phyloP scores from a whole-genome alignment of 2,329 filamentous ascomycete species.

The Blumeria graminis region DNA sequence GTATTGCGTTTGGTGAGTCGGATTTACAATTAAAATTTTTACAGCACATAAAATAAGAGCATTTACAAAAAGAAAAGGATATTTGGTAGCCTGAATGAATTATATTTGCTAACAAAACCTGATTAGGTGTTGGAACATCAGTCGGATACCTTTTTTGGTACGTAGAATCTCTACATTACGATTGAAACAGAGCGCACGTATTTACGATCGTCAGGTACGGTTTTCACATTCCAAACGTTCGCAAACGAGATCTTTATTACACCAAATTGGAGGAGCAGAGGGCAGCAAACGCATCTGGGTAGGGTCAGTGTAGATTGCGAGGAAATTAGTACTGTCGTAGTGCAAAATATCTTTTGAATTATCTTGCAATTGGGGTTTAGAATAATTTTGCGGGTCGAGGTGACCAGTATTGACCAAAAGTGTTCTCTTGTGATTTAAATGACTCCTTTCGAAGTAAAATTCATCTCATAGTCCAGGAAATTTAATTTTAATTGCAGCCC shows the following conservation, averaged over 20 bases:
- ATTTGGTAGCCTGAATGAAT: background rate
- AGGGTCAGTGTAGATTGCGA: background rate
- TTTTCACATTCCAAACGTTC: constrained; percentile 20
- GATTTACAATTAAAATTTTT: background rate
- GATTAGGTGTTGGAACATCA: constrained; percentile 26
- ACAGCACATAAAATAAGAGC: background rate
- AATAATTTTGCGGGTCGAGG: no score
- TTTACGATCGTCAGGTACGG: constrained; percentile 14
- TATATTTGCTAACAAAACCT: background rate
- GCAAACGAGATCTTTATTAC: constrained; percentile 19
- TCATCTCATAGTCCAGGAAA: background rate
- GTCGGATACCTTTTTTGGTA: constrained; percentile 32
- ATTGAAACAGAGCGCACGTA: background rate
- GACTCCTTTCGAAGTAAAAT: background rate
- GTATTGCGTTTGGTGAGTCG: constrained; percentile 27
- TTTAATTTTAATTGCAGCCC: background rate
- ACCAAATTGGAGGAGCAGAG: constrained; percentile 19
- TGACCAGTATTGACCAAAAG: background rate
- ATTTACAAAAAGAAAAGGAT: background rate
- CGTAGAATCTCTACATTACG: constrained; percentile 6
- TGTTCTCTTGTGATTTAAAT: background rate
- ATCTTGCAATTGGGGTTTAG: background rate
- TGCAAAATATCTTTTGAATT: background rate
- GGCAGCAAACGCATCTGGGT: constrained; percentile 14
- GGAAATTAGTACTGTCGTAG: no score